phyloP scores from a whole-genome alignment of 176 grass and related monocot genomes.

The Saccharum spontaneum region DNA sequence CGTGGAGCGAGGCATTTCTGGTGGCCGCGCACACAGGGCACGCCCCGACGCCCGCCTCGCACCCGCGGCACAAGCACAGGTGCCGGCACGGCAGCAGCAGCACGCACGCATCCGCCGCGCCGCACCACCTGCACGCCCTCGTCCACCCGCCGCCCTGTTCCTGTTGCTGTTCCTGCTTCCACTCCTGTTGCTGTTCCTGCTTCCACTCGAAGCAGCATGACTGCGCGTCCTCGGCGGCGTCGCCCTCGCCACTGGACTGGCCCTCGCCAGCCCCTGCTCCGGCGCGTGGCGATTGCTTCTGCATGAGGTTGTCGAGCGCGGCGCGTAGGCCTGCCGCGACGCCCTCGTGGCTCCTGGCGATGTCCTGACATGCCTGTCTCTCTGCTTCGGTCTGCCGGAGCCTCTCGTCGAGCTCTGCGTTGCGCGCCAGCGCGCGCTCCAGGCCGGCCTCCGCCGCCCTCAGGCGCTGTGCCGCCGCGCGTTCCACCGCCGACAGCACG shows the following conservation, averaged over 20 bases:
- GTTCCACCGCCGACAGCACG: conserved; percentile 35
- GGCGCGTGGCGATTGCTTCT: not conserved
- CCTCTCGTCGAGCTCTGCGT: conserved; percentile 61
- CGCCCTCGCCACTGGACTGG: not conserved
- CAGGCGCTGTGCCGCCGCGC: conserved; percentile 23
- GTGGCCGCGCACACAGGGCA: too few species aligned
- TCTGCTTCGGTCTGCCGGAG: conserved; percentile 50
- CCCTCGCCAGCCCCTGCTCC: not conserved
- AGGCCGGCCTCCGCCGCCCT: conserved; percentile 48
- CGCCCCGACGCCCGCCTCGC: too few species aligned
- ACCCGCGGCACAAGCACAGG: too few species aligned
- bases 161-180: too few species aligned
- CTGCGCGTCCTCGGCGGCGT: conserved; percentile 47
- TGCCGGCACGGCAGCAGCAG: too few species aligned
- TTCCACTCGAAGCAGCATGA: conserved; percentile 63
- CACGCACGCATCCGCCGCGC: too few species aligned
- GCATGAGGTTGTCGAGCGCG: conserved; percentile 41
- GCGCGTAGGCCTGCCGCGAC: conserved; percentile 48
- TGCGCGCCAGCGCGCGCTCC: conserved; percentile 26
- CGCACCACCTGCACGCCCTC: conserved; percentile 47
- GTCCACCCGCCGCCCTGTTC: not conserved
- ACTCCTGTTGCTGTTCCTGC: not conserved
- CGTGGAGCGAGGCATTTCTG: too few species aligned
- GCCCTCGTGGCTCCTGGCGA: conserved; percentile 58
- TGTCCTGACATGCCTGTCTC: conserved; percentile 48